Evolutionary conservation across 2,329 filamentous ascomycete genomes (phyloP).

Genomic region (Juglanconis sp.): DNA sequence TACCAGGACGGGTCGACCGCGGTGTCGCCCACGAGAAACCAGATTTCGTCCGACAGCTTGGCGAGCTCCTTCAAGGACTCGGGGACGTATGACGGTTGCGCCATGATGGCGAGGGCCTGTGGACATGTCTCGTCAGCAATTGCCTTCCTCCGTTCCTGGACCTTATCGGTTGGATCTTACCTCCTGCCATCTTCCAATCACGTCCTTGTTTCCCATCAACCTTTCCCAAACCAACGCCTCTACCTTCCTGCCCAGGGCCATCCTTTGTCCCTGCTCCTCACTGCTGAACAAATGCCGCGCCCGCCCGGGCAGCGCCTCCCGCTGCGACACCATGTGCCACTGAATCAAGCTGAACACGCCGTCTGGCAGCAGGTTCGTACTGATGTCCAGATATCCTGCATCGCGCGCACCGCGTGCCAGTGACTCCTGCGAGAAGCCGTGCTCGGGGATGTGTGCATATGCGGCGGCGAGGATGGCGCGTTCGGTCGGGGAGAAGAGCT

Average conservation of each 20-base stretch:
- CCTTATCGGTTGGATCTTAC: constrained; percentile 44
- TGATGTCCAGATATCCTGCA: constrained; percentile 82
- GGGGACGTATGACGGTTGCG: constrained; percentile 74
- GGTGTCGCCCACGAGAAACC: constrained; percentile 78
- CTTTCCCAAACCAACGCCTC: constrained; percentile 72
- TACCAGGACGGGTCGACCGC: constrained; percentile 90
- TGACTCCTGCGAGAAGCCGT: constrained; percentile 76
- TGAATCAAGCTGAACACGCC: constrained; percentile 79
- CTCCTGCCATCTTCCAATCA: constrained; percentile 83
- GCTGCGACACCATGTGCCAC: constrained; percentile 69
- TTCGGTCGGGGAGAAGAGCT: constrained; percentile 67
- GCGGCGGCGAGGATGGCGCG: constrained; percentile 77
- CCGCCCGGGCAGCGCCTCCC: constrained; percentile 53
- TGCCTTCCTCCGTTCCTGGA: neutral
- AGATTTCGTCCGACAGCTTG: constrained; percentile 85
- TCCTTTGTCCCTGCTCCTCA: constrained; percentile 28
- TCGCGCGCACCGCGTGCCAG: constrained; percentile 78
- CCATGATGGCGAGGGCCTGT: constrained; percentile 86
- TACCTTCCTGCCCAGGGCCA: constrained; percentile 61
- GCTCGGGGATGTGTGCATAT: constrained; percentile 69
- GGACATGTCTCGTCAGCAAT: neutral
- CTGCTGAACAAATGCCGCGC: constrained; percentile 38
- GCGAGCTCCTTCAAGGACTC: constrained; percentile 76
- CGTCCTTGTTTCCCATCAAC: constrained; percentile 67
- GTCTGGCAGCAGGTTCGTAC: constrained; percentile 74